A percentile compares a stretch with the other conserved stretches of the same genome.
Conservation (phyloP, 2,329 filamentous ascomycete species). For the Tolypocladium sp. region DNA sequence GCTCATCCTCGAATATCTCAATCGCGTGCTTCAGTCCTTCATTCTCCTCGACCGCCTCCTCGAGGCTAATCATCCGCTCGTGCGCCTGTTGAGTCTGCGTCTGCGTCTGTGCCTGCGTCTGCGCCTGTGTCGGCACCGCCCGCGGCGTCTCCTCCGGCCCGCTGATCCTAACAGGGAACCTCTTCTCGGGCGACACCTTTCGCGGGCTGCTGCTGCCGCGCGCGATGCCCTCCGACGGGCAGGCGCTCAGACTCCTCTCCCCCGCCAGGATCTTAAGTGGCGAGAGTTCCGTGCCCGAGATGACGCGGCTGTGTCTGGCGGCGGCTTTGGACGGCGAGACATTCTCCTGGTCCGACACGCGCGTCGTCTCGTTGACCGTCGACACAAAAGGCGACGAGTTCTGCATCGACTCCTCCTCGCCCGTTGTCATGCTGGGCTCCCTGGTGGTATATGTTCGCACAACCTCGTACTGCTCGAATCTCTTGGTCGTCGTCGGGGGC, state of each 20-base stretch:
- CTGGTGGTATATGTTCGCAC: constrained; percentile 15
- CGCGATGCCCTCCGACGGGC: constrained; percentile 15
- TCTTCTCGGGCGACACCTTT: constrained; percentile 42
- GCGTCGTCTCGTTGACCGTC: constrained; percentile 19
- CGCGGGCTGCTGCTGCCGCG: constrained; percentile 31
- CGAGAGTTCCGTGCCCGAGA: constrained; percentile 48
- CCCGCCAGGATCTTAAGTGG: constrained; percentile 46
- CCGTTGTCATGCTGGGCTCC: neutral
- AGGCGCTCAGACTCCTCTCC: constrained; percentile 12
- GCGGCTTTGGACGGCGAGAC: constrained; percentile 33
- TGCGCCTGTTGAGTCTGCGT: constrained; percentile 3
- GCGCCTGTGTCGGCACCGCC: neutral
- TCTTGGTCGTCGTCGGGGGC: constrained; percentile 18
- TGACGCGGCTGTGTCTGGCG: constrained; percentile 39
- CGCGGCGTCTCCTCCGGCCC: constrained; percentile 12
- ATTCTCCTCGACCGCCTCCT: constrained; percentile 45
- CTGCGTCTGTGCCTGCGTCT: neutral
- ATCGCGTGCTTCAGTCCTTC: constrained; percentile 49
- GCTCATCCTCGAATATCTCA: constrained; percentile 52
- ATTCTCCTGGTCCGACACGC: constrained; percentile 33
- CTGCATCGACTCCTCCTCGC: constrained; percentile 4
- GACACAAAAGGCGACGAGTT: constrained; percentile 18
- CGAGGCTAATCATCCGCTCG: constrained; percentile 35
- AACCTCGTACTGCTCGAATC: constrained; percentile 23
- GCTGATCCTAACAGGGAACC: constrained; percentile 53